phyloP scores from a whole-genome alignment of 2,329 filamentous ascomycete genomes.

The Emergomyces orientalis region DNA sequence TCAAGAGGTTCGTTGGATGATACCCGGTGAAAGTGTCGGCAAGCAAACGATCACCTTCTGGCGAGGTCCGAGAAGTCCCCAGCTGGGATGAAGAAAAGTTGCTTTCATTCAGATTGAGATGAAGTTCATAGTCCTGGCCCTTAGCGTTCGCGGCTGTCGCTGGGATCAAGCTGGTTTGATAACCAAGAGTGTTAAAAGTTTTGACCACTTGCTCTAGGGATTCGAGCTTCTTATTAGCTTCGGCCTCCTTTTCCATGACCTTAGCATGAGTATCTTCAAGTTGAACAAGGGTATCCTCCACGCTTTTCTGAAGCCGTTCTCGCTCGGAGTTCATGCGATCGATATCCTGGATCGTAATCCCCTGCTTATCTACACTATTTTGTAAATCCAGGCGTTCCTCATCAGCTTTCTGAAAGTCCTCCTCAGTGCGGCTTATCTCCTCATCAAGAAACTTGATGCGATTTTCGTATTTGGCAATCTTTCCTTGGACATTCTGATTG shows the following conservation, averaged over 20 bases:
- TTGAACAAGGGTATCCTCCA: conserved; percentile 64
- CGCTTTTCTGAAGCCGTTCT: conserved; percentile 80
- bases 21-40: conserved; percentile 78
- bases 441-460: conserved; percentile 75
- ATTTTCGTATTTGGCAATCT: conserved; percentile 79
- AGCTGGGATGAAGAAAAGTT: conserved; percentile 61
- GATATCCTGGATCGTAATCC: conserved; percentile 95
- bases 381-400: conserved; percentile 73
- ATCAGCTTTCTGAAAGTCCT: conserved; percentile 69
- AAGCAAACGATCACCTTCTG: conserved; percentile 65
- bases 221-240: conserved; percentile 76
- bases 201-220: conserved; percentile 87
- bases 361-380: conserved; percentile 79
- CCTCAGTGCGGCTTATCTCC: conserved; percentile 68
- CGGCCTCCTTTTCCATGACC: conserved; percentile 77
- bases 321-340: conserved; percentile 97
- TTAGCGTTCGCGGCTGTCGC: conserved; percentile 75
- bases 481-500: conserved; percentile 71
- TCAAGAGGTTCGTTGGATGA: conserved; percentile 78
- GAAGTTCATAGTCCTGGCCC: conserved; percentile 74
- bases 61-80: conserved; percentile 39
- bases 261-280: conserved; percentile 78
- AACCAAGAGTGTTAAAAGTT: conserved; percentile 86
- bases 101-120: conserved; percentile 69
- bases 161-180: conserved; percentile 87